Percentiles rank a stretch among this genome's conserved stretches.
Evolutionary conservation across 306 rosid species (phyloP).

Genomic region (Sophora flavescens): DNA sequence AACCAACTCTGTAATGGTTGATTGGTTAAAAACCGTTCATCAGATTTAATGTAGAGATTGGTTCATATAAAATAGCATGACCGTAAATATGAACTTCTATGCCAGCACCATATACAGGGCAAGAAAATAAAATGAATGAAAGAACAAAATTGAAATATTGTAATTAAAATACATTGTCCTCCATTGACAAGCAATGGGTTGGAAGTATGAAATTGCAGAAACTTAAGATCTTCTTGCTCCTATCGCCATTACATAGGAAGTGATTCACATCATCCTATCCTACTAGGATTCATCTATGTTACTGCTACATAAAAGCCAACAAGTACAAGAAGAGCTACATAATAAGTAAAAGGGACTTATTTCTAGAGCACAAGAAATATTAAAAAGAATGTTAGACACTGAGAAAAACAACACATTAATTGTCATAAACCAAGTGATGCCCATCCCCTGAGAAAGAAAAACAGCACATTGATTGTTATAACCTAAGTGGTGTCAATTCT

Average conservation of each 20-base stretch:
- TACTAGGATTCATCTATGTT: conserved; percentile 30
- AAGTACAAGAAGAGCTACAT: conserved; percentile 15
- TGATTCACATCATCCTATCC: conserved; percentile 34
- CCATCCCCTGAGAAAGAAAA: not conserved
- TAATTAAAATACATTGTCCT: not conserved
- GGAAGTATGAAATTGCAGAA: not conserved
- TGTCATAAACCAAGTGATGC: not conserved
- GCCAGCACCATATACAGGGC: not conserved
- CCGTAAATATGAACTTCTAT: too few relatives aligned
- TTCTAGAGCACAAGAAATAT: not conserved
- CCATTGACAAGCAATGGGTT: not conserved
- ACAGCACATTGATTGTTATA: conserved; percentile 39
- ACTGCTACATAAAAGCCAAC: conserved; percentile 35
- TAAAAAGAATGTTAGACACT: conserved; percentile 30
- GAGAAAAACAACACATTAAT: conserved; percentile 45
- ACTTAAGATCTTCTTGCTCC: conserved; percentile 1
- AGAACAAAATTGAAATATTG: not conserved
- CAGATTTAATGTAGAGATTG: too few relatives aligned
- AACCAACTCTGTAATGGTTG: too few relatives aligned
- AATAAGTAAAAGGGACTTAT: not conserved
- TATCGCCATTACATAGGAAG: conserved; percentile 17
- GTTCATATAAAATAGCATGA: too few relatives aligned
- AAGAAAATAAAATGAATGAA: not conserved
- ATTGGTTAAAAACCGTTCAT: too few relatives aligned
- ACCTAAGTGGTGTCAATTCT: conserved; percentile 36